Evolutionary conservation across 2,329 filamentous ascomycete species (phyloP).

Genomic region (Aspergillus tanneri): DNA sequence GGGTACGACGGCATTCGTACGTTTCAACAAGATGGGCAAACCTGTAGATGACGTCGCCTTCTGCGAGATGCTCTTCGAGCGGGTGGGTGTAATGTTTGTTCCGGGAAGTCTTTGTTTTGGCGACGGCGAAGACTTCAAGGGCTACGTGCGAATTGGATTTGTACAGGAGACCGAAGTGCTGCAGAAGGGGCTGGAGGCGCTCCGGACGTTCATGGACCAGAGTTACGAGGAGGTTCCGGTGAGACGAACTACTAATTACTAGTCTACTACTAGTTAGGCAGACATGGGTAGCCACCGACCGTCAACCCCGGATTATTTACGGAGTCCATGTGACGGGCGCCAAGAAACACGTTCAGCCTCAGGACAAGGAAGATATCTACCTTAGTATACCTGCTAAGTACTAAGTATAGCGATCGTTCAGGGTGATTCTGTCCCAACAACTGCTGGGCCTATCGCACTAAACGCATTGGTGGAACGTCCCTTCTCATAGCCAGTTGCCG

Average conservation of each 20-base stretch:
- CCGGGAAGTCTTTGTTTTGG: conserved; percentile 74
- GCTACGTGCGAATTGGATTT: conserved; percentile 74
- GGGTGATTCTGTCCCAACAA: too few relatives aligned
- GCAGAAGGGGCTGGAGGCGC: conserved; percentile 59
- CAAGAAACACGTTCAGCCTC: too few relatives aligned
- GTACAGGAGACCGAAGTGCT: conserved; percentile 68
- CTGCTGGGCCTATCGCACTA: too few relatives aligned
- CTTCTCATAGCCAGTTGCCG: background rate
- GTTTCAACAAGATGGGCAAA: conserved; percentile 58
- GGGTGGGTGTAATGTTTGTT: conserved; percentile 69
- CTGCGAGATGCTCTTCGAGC: conserved; percentile 63
- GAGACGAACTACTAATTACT: too few relatives aligned
- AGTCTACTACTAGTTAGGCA: too few relatives aligned
- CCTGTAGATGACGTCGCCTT: conserved; percentile 68
- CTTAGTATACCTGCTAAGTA: too few relatives aligned
- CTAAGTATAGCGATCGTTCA: too few relatives aligned
- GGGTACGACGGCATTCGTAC: conserved; percentile 78
- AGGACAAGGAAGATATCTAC: too few relatives aligned
- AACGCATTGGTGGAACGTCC: too few relatives aligned
- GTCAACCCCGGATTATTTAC: too few relatives aligned
- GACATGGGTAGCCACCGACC: too few relatives aligned
- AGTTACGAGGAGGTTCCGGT: conserved; percentile 50
- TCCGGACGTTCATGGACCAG: conserved; percentile 54
- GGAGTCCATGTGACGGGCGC: too few relatives aligned
- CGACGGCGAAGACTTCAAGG: conserved; percentile 60